Evolutionary conservation across 73 alveolate genomes (phyloP).

Genomic region (Stentor coeruleus): DNA sequence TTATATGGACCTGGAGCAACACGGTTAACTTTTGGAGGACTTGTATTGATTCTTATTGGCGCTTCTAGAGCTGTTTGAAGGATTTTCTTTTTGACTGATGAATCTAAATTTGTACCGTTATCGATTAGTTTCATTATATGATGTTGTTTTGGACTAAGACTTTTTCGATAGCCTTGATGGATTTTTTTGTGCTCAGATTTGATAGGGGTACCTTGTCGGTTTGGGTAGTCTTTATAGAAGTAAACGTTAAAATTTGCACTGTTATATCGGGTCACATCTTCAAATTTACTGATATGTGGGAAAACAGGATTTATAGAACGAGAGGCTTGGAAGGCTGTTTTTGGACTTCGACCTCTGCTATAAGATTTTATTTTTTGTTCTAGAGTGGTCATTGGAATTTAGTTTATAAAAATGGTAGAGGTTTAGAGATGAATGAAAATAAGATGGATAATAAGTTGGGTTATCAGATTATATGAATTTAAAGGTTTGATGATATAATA

Average conservation of each 20-base stretch:
- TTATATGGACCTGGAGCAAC: not conserved
- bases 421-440: too few species aligned
- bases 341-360: too few species aligned
- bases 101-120: not conserved
- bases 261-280: not conserved
- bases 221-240: constrained; percentile 3
- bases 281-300: not conserved
- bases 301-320: constrained; percentile 8
- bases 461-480: too few species aligned
- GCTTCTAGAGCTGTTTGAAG: not conserved
- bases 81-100: not conserved
- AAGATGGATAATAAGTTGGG: too few species aligned
- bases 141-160: not conserved
- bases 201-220: not conserved
- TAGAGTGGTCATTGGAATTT: too few species aligned
- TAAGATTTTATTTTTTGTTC: too few species aligned
- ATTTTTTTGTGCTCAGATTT: not conserved
- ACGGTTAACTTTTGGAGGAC: not conserved
- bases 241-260: not conserved
- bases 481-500: too few species aligned
- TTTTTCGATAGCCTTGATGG: not conserved
- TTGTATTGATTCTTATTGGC: not conserved
- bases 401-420: too few species aligned
- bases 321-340: not conserved
- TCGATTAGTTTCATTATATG: too few species aligned